phyloP scores from a whole-genome alignment of 2,329 filamentous ascomycete species.

The Penicillium concentricum region DNA sequence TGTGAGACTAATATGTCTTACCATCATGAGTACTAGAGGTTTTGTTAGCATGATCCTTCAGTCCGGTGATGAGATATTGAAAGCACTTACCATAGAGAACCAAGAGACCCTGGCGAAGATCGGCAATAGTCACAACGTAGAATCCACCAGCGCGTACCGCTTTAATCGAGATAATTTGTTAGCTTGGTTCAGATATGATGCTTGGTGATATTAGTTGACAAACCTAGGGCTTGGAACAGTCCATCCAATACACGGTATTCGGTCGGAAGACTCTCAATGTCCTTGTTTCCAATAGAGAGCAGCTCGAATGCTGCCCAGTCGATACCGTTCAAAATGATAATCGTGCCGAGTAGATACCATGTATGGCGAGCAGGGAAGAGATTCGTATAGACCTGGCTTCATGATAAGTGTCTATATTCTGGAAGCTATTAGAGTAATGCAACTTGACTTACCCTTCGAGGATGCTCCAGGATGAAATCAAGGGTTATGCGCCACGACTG shows the following conservation, averaged over 20 bases:
- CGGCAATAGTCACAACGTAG: constrained; percentile 61
- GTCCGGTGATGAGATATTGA: background rate
- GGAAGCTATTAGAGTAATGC: background rate
- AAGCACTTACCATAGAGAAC: constrained; percentile 30
- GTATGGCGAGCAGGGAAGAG: constrained; percentile 64
- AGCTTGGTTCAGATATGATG: background rate
- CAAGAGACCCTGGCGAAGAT: constrained; percentile 47
- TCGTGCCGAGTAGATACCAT: constrained; percentile 64
- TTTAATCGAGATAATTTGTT: constrained; percentile 1
- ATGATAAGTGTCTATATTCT: constrained; percentile 5
- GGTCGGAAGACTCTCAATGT: constrained; percentile 52
- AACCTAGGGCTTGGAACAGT: constrained; percentile 60
- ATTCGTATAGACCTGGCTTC: constrained; percentile 33
- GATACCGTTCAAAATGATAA: constrained; percentile 59
- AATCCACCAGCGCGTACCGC: constrained; percentile 64
- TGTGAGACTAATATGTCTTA: constrained; percentile 7
- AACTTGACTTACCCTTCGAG: constrained; percentile 27
- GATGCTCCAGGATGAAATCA: constrained; percentile 38
- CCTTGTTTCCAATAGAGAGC: constrained; percentile 62
- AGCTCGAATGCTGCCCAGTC: constrained; percentile 68
- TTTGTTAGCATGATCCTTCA: constrained; percentile 9
- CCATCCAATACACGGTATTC: constrained; percentile 61
- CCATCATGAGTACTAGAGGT: constrained; percentile 39
- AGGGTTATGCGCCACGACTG: constrained; percentile 33
- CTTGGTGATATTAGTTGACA: background rate